Base-by-base conservation (phyloP, 495 filamentous ascomycete species). In the Tuber borchii region DNA sequence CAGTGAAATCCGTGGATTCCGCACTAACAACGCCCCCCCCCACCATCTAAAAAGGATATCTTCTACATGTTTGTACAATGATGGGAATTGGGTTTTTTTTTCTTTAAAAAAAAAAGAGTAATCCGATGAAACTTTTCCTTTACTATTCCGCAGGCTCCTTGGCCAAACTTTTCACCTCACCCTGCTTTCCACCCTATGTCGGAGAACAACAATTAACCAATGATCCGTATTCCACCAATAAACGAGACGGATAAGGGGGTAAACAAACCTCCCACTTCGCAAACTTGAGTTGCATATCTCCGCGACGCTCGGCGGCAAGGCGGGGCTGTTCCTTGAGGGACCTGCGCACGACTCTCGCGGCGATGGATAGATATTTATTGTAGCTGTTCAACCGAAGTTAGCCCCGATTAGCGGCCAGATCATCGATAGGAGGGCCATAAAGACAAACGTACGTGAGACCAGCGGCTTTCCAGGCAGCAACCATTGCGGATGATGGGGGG, bases 381-480 rank as follows among this genome's bases (percentile, higher is more conserved):
- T 93, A 93, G 86, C 91, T 93, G 69, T 81, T 71, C 31, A 34
- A 34, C 5, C 56, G 26, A 65, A 65, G 71, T 77, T 70, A 61
- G 43, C 77, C 75, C 75, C 73, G 40, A 61, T 81, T 74, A 75
- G 73, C 72, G 73, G 43, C 68, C 61, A 45, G 76, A 69, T 39
- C 43, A 20, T 43, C 76, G 61, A 76, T 45, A 48, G 68, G 72
- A 73, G 39, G 69, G 37, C n/a, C n/a, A 48, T 70, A 70, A 10
- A 26, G 56, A 19, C 26, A 34, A 42, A 69, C 92, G 85, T 91
- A 98, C 96, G 91, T 97, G 83, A 98, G 87, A 87, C 96, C 95
- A 84, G 95, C 91, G 83, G 94, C 89, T 92, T 97, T 98, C 96
- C 96, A 99, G 84, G 94, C 93, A 86, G 93, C 95, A 85, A 93